A percentile compares a stretch with the other conserved stretches of the same genome.
Evolutionary conservation across 495 filamentous ascomycete species (phyloP).

Genomic region (Penicillium coprophilum): DNA sequence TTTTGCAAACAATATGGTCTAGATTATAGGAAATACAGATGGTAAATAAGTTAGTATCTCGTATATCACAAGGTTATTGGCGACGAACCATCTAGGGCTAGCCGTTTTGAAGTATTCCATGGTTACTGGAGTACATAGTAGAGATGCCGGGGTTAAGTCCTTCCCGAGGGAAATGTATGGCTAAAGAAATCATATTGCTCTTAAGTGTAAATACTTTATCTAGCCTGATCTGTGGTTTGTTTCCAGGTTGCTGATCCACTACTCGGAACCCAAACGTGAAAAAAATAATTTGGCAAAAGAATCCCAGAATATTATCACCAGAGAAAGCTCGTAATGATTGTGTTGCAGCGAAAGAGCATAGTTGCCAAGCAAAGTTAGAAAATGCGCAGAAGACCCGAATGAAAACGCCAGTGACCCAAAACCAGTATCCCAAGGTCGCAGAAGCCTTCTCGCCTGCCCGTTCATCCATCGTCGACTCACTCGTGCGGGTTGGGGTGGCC

Average conservation of each 20-base stretch:
- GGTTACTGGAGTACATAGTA: background rate
- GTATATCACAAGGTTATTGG: too few relatives aligned
- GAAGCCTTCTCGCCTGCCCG: conserved; percentile 10
- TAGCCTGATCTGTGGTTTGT: conserved; percentile 3
- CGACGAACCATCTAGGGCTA: too few relatives aligned
- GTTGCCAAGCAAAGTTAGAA: conserved; percentile 22
- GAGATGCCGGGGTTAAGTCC: background rate
- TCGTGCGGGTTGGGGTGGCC: background rate
- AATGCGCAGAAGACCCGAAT: conserved; percentile 31
- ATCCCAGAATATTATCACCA: conserved; percentile 4
- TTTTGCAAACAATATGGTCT: too few relatives aligned
- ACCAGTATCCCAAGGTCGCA: conserved; percentile 14
- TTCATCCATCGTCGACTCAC: conserved; percentile 1
- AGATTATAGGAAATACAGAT: too few relatives aligned
- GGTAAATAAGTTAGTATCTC: too few relatives aligned
- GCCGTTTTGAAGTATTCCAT: too few relatives aligned
- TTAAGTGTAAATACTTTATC: background rate
- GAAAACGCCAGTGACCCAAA: conserved; percentile 29
- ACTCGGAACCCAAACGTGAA: background rate
- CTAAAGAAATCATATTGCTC: background rate
- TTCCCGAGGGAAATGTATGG: background rate
- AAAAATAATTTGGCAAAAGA: conserved; percentile 2
- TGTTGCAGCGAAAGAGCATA: conserved; percentile 19
- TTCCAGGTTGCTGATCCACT: background rate
- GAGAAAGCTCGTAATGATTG: conserved; percentile 9